phyloP scores from a whole-genome alignment of 106 monocot species.

The Posidonia australis region DNA sequence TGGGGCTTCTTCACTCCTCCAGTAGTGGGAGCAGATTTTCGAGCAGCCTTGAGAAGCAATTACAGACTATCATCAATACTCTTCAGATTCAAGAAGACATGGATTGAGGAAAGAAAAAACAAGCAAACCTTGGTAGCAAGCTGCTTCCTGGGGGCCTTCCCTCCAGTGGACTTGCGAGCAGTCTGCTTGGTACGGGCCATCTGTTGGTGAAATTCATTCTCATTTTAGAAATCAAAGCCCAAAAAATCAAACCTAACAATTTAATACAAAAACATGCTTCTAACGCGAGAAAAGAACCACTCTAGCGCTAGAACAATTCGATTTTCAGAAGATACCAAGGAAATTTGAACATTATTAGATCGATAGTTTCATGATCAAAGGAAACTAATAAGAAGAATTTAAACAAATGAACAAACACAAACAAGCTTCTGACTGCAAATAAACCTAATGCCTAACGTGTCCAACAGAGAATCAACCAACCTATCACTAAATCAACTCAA shows the following conservation, averaged over 20 bases:
- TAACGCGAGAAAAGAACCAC: too few relatives aligned
- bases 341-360: too few relatives aligned
- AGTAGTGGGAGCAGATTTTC: conserved; percentile 15
- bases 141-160: conserved; percentile 47
- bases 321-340: neutral
- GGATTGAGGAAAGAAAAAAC: too few relatives aligned
- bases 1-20: conserved; percentile 23
- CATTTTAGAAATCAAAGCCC: neutral
- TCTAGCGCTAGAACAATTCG: neutral
- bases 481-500: too few relatives aligned
- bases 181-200: conserved; percentile 49
- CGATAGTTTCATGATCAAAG: too few relatives aligned
- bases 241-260: neutral
- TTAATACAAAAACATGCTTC: neutral
- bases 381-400: too few relatives aligned
- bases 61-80: too few relatives aligned
- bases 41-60: conserved; percentile 4
- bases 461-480: too few relatives aligned
- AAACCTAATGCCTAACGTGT: too few relatives aligned
- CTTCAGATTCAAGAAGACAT: too few relatives aligned
- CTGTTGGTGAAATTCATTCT: neutral
- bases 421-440: too few relatives aligned
- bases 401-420: too few relatives aligned
- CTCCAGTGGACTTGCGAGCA: conserved; percentile 45
- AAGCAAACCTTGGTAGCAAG: conserved; percentile 33